Evolutionary conservation across 2,329 filamentous ascomycete genomes (phyloP).

Genomic region (Uncinocarpus reesii): DNA sequence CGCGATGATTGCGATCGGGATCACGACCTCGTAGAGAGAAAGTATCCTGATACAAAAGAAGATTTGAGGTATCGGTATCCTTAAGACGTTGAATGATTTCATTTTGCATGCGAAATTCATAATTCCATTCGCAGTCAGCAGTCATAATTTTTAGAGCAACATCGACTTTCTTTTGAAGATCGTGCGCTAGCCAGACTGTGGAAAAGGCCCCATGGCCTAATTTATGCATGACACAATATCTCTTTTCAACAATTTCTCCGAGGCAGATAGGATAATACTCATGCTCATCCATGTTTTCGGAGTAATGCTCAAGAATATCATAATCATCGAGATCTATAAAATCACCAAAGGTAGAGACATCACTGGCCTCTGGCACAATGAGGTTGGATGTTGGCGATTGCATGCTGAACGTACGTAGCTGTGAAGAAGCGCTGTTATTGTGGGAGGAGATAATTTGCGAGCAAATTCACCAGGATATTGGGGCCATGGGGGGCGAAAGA

Average conservation of each 20-base stretch:
- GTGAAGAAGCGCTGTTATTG: constrained; percentile 3
- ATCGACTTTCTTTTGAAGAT: constrained; percentile 7
- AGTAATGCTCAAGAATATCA: not conserved
- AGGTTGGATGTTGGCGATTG: constrained; percentile 6
- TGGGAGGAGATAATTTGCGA: constrained; percentile 3
- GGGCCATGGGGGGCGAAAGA: not conserved
- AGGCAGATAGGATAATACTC: constrained; percentile 10
- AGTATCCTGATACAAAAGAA: constrained; percentile 6
- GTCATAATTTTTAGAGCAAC: constrained; percentile 13
- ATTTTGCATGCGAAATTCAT: constrained; percentile 9
- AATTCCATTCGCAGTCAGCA: constrained; percentile 1
- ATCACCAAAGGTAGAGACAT: constrained; percentile 7
- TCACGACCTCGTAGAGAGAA: constrained; percentile 9
- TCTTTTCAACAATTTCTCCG: constrained; percentile 10
- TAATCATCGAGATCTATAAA: constrained; percentile 5
- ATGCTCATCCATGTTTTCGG: constrained; percentile 3
- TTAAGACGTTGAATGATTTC: constrained; percentile 9
- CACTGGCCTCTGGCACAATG: constrained; percentile 4
- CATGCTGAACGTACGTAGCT: constrained; percentile 7
- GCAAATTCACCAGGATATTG: constrained; percentile 1
- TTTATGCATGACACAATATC: constrained; percentile 12
- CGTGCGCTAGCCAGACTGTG: constrained; percentile 12
- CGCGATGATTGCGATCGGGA: constrained; percentile 7
- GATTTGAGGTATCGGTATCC: constrained; percentile 8
- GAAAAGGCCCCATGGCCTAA: constrained; percentile 11